Conservation (phyloP, 768 basidiomycete species). For the Dentipellis sp. region DNA sequence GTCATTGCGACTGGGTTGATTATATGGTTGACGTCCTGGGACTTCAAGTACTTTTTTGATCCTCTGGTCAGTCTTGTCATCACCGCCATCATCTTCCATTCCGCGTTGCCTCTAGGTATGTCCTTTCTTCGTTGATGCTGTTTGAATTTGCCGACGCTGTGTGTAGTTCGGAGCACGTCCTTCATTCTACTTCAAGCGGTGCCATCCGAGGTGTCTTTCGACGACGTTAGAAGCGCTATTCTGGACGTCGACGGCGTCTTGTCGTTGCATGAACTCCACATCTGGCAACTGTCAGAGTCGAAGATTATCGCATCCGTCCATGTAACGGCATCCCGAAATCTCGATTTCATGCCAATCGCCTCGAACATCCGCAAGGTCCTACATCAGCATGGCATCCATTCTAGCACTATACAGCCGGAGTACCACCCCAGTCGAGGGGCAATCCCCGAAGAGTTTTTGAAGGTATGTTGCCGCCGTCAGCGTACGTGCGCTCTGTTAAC, state of each 20-base stretch:
- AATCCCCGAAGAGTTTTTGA: constrained; percentile 37
- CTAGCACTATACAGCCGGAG: constrained; percentile 91
- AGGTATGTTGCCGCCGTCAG: constrained; percentile 26
- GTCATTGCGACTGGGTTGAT: constrained; percentile 93
- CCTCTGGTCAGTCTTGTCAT: constrained; percentile 91
- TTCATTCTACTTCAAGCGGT: constrained; percentile 95
- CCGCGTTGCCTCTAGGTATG: constrained; percentile 82
- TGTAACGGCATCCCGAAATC: constrained; percentile 70
- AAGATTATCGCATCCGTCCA: constrained; percentile 96
- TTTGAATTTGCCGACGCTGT: constrained; percentile 5
- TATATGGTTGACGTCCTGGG: constrained; percentile 84
- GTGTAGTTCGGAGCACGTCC: constrained; percentile 74
- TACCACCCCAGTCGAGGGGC: constrained; percentile 36
- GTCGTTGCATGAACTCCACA: constrained; percentile 88
- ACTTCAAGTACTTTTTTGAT: constrained; percentile 86
- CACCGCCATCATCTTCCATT: constrained; percentile 93
- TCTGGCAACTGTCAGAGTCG: constrained; percentile 95
- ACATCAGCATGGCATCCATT: constrained; percentile 90
- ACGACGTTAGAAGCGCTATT: constrained; percentile 81
- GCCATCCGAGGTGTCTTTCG: constrained; percentile 80
- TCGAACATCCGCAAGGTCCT: constrained; percentile 75
- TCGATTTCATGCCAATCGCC: constrained; percentile 89
- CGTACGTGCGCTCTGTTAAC: constrained; percentile 3
- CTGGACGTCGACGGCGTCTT: constrained; percentile 75
- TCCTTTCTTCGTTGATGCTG: constrained; percentile 2